Evolutionary conservation across 306 rosid species (phyloP), one percentile per base, ranked within the genome.

Genomic region (Vigna trinervia): DNA sequence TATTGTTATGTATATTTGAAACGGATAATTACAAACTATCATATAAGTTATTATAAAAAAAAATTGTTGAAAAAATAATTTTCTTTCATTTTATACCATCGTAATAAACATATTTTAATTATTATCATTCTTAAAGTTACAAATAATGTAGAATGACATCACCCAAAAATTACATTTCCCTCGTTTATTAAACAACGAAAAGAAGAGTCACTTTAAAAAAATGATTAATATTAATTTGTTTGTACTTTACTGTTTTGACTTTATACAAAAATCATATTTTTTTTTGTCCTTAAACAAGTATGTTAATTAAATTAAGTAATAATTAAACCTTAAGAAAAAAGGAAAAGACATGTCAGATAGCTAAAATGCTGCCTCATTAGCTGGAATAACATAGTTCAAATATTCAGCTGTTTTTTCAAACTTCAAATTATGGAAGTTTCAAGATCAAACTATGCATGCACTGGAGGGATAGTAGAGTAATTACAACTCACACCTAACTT

Each of bases 401-500:
- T 30, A 30, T 30, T 30, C 34, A 30, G 34, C 5, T 30, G 34
- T 4, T 30, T 30, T 30, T 30, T 72, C 68, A 65, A 80, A 63
- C 46, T 17, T 23, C 0, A 20, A 57, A 41, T 36, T n/a, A 61
- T 3, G 13, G 1, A 58, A 1, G 50, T 67, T 32, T 78, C 76
- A 58, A 69, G 23, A 61, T 14, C 45, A 36, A 23, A 57, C 47
- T 38, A 68, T n/a, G 6, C 60, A 79, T 32, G 51, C 28, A 80
- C 48, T 5, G 22, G 2, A 76, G 77, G 75, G 67, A 48, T 53
- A 81, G 60, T 20, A 50, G 22, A 1, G 70, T 14, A 68, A 58
- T 58, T 34, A 5, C 51, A 77, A 0, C 46, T 36, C 50, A 30
- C 47, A 14, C 50, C 78, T 57, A 78, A 59, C 11, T 30, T 41